These are phyloP conservation scores for Pseudodiploospora longispora DNA, from an alignment of 2,329 filamentous ascomycete species.

Conservation along the genomic window DNA sequence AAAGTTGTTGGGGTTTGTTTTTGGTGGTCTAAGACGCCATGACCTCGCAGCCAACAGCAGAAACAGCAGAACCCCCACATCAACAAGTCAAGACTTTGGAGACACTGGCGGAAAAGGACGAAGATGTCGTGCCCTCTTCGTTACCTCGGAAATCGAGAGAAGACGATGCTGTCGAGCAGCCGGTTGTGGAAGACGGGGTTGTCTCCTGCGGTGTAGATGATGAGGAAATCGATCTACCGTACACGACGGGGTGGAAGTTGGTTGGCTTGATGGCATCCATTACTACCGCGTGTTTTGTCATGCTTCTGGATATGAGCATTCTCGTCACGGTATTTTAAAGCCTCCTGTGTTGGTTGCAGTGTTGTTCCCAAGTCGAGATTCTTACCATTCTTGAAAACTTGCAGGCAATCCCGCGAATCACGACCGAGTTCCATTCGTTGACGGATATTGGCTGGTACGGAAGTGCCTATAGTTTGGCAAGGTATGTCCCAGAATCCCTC, in stretches of 20 bases:
- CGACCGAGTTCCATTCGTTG: constrained; percentile 25
- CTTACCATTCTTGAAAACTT: too few species aligned
- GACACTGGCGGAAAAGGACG: too few species aligned
- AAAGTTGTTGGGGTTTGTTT: too few species aligned
- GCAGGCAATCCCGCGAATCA: constrained; percentile 13
- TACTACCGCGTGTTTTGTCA: constrained; percentile 36
- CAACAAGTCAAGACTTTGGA: too few species aligned
- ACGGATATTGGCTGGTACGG: constrained; percentile 39
- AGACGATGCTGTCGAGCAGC: not conserved
- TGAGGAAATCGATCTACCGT: constrained; percentile 5
- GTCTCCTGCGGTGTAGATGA: constrained; percentile 2
- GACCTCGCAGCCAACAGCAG: too few species aligned
- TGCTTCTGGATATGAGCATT: constrained; percentile 45
- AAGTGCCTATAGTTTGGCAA: constrained; percentile 21
- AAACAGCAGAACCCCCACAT: too few species aligned
- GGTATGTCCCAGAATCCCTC: constrained; percentile 15
- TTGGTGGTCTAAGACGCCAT: too few species aligned
- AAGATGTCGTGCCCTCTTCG: not conserved
- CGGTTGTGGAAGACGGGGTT: not conserved
- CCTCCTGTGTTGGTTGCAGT: too few species aligned
- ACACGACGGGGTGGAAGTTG: constrained; percentile 22
- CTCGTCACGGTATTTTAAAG: constrained; percentile 34
- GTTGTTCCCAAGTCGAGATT: too few species aligned
- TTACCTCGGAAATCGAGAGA: not conserved
- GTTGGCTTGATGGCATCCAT: constrained; percentile 28